Evolutionary conservation across 225 moss, liverwort and hornwort species (phyloP).

Genomic region (Neckera pumila): DNA sequence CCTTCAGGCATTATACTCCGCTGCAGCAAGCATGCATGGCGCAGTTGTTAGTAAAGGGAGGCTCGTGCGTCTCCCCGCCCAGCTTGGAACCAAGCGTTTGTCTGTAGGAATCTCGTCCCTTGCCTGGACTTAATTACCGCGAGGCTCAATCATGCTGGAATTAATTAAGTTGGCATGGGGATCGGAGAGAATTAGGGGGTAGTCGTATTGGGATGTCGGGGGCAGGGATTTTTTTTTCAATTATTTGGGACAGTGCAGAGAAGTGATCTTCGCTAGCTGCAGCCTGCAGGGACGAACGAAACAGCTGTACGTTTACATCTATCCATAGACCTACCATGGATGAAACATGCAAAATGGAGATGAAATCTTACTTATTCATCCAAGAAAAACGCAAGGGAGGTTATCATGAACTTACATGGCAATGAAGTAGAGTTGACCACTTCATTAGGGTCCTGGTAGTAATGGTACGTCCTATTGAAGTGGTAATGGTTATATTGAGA

Average conservation of each 20-base stretch:
- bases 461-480: neutral
- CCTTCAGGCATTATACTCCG: neutral
- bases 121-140: neutral
- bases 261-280: neutral
- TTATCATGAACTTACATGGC: neutral
- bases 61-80: neutral
- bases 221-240: neutral
- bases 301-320: no score
- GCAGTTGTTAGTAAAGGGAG: neutral
- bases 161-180: neutral
- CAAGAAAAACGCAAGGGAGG: neutral
- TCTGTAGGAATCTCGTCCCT: neutral
- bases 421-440: neutral
- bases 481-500: neutral
- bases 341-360: neutral
- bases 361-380: neutral
- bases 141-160: neutral
- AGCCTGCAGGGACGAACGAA: neutral
- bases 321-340: neutral
- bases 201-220: neutral
- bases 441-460: neutral
- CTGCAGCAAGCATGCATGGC: neutral
- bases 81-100: constrained; percentile 17
- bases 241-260: neutral
- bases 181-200: neutral